These are phyloP conservation scores for Lolium multiflorum DNA, from an alignment of 176 grass and related monocot genomes.

Conservation along the genomic window DNA sequence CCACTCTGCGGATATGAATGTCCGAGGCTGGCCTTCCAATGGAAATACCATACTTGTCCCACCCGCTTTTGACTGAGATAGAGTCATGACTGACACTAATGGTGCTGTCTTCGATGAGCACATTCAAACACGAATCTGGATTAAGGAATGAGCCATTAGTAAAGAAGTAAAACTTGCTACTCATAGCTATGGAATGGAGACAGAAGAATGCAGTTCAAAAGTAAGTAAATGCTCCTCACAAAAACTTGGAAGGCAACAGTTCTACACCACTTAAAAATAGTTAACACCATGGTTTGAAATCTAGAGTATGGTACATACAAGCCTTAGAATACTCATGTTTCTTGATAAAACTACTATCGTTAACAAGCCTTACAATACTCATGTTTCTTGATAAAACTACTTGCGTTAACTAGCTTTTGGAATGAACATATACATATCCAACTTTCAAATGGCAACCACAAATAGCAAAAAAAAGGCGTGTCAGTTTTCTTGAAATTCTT, in stretches of 20 bases:
- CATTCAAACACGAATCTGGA: constrained; percentile 86
- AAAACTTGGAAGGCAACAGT: not conserved
- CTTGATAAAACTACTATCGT: not conserved
- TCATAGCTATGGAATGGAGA: not conserved
- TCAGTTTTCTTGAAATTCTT: constrained; percentile 1
- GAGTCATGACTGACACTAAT: constrained; percentile 78
- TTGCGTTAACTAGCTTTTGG: not conserved
- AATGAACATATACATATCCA: not conserved
- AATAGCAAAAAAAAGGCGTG: constrained; percentile 8
- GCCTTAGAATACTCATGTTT: constrained; percentile 4
- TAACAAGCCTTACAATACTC: not conserved
- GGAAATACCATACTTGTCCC: constrained; percentile 84
- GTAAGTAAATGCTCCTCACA: constrained; percentile 23
- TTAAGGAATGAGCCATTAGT: constrained; percentile 8
- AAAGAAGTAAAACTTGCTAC: not conserved
- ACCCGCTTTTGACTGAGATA: constrained; percentile 83
- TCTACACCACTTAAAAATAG: constrained; percentile 1
- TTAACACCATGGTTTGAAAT: constrained; percentile 16
- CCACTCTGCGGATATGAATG: constrained; percentile 65
- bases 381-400: not conserved
- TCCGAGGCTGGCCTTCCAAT: constrained; percentile 60
- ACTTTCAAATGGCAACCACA: constrained; percentile 27
- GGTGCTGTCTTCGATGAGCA: constrained; percentile 72
- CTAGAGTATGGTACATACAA: not conserved
- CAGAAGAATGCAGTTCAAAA: not conserved